These are phyloP conservation scores for Pyrenophora teres DNA, from an alignment of 2,329 filamentous ascomycete species.

Conservation along the genomic window DNA sequence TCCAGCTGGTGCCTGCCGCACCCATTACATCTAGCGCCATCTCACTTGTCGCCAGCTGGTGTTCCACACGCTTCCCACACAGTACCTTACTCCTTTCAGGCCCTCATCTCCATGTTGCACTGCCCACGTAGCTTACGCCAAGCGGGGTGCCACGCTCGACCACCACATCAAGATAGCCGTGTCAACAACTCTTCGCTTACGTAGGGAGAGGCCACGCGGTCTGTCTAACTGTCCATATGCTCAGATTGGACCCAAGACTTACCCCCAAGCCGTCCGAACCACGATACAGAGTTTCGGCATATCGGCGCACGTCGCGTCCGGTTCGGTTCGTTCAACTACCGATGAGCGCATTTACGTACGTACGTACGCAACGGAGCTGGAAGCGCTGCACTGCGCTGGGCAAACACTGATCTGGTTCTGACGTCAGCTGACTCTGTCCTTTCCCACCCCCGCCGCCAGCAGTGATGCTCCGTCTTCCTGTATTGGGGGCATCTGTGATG, in stretches of 20 bases:
- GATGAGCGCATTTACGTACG: no score
- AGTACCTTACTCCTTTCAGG: conserved; percentile 2
- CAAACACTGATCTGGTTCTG: not conserved
- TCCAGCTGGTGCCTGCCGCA: not conserved
- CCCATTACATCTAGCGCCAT: not conserved
- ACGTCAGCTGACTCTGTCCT: not conserved
- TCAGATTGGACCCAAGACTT: not conserved
- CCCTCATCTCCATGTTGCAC: not conserved
- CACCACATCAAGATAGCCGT: not conserved
- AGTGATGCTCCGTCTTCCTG: no score
- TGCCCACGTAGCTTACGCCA: conserved; percentile 5
- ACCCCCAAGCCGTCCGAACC: no score
- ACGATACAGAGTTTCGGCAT: no score
- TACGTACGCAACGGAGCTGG: not conserved
- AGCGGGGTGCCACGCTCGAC: not conserved
- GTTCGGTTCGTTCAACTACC: no score
- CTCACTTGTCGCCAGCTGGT: not conserved
- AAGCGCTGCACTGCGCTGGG: not conserved
- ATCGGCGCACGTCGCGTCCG: no score
- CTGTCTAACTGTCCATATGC: not conserved
- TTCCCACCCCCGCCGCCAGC: no score
- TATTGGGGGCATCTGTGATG: no score
- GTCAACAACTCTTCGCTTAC: not conserved
- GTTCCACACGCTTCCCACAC: not conserved
- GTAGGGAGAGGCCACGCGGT: not conserved